Conservation (phyloP, 2,329 filamentous ascomycete species). For the Calonectria henricotiae region DNA sequence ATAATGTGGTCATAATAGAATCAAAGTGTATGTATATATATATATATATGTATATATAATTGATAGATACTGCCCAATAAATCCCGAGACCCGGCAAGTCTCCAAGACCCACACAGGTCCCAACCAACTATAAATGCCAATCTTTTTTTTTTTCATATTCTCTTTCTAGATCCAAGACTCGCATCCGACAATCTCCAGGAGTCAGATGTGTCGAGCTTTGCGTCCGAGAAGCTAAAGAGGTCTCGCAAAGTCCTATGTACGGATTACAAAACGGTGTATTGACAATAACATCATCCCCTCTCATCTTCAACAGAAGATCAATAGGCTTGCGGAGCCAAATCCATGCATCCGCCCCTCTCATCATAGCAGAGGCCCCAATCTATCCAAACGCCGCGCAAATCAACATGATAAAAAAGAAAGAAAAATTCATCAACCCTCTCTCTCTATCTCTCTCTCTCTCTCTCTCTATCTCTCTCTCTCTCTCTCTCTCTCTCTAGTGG, state of each 20-base stretch:
- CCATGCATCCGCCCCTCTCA: conserved; percentile 25
- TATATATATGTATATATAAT: neutral
- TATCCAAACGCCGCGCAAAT: conserved; percentile 55
- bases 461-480: neutral
- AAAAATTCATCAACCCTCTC: conserved; percentile 12
- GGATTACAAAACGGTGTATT: conserved; percentile 39
- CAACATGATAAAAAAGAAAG: conserved; percentile 39
- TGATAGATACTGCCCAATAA: conserved; percentile 15
- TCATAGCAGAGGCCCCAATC: conserved; percentile 45
- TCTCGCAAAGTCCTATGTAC: conserved; percentile 35
- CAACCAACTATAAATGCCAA: conserved; percentile 22
- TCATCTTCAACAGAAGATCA: conserved; percentile 25
- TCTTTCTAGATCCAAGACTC: conserved; percentile 15
- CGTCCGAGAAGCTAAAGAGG: conserved; percentile 31
- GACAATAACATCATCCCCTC: conserved; percentile 24
- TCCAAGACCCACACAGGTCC: neutral
- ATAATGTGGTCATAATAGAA: neutral
- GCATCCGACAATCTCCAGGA: conserved; percentile 23
- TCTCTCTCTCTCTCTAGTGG: too few relatives aligned
- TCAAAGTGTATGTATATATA: neutral
- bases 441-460: too few relatives aligned
- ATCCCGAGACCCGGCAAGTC: neutral
- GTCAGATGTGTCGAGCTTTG: conserved; percentile 6
- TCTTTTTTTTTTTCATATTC: conserved; percentile 26
- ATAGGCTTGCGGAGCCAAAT: conserved; percentile 23